A percentile compares a stretch with the other conserved stretches of the same genome.
Evolutionary conservation across 2,329 filamentous ascomycete species (phyloP).

Genomic region (Immersiporthe knoxdaviesiana): DNA sequence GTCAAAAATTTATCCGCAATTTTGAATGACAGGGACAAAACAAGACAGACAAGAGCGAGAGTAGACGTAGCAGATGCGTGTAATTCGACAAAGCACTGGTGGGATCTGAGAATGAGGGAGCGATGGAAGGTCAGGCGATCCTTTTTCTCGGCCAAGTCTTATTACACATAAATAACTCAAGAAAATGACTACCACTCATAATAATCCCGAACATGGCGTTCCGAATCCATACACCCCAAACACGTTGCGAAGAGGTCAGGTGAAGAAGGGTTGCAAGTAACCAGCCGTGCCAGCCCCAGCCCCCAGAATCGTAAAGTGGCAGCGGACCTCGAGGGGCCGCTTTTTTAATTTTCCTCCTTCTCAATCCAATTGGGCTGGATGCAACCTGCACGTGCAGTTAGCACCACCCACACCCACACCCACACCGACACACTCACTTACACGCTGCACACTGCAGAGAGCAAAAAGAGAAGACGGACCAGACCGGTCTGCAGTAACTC

Average conservation of each 20-base stretch:
- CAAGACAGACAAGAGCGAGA: not conserved
- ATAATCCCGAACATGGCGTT: not conserved
- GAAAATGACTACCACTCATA: not conserved
- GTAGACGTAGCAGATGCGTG: not conserved
- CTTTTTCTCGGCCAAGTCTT: not conserved
- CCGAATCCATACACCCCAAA: not conserved
- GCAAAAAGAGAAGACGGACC: too few relatives aligned
- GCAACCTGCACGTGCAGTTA: not conserved
- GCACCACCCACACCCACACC: too few relatives aligned
- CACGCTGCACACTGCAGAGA: too few relatives aligned
- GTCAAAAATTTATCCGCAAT: not conserved
- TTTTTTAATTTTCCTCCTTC: not conserved
- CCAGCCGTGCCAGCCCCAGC: not conserved
- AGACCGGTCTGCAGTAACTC: too few relatives aligned
- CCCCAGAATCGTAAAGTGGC: not conserved
- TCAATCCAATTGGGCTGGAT: not conserved
- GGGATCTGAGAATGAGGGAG: not conserved
- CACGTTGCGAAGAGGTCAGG: not conserved
- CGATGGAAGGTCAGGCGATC: not conserved
- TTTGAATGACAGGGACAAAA: too few relatives aligned
- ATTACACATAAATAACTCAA: not conserved
- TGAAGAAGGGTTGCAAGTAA: not conserved
- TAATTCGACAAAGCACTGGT: too few relatives aligned
- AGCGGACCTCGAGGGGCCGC: not conserved
- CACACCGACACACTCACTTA: not conserved